Evolutionary conservation across 108 stramenopile species (phyloP).

Genomic region (Mayamaea pseudoterrestris): DNA sequence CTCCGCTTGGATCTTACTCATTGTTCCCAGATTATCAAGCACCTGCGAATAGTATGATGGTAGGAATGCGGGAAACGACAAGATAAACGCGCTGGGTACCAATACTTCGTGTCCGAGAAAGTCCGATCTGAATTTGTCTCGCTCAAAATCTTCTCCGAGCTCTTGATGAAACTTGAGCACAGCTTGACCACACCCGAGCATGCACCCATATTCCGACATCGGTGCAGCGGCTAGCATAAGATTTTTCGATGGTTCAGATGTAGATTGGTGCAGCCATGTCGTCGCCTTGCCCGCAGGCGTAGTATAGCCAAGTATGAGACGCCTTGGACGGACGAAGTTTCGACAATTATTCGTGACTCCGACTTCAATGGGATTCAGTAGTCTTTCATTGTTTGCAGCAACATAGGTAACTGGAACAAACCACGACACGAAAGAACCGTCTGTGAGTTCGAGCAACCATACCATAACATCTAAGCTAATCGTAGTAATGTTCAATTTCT

Average conservation of each 20-base stretch:
- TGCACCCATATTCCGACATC: slow-evolving; percentile 16
- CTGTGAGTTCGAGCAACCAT: slow-evolving; percentile 20
- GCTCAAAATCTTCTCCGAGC: slow-evolving; percentile 11
- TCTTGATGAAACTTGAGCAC: slow-evolving; percentile 5
- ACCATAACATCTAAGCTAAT: slow-evolving; percentile 1
- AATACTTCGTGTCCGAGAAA: slow-evolving; percentile 9
- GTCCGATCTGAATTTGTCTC: slow-evolving; percentile 11
- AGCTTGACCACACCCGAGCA: slow-evolving; percentile 15
- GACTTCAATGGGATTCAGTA: no score
- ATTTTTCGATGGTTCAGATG: slow-evolving; percentile 12
- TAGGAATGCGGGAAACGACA: no score
- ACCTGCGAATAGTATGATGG: no score
- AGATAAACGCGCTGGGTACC: slow-evolving; percentile 12
- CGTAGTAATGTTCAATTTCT: neutral
- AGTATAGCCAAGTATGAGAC: slow-evolving; percentile 9
- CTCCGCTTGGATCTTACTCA: no score
- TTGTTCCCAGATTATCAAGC: no score
- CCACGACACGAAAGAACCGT: slow-evolving; percentile 21
- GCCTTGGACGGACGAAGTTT: neutral
- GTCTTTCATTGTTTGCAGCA: no score
- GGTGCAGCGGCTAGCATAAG: slow-evolving; percentile 18
- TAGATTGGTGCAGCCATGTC: slow-evolving; percentile 23
- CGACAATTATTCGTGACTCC: neutral
- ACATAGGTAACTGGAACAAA: slow-evolving; percentile 11
- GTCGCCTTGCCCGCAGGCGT: slow-evolving; percentile 13